Evolutionary conservation across 768 basidiomycete genomes (phyloP).

Genomic region (Kwoniella bestiolae): DNA sequence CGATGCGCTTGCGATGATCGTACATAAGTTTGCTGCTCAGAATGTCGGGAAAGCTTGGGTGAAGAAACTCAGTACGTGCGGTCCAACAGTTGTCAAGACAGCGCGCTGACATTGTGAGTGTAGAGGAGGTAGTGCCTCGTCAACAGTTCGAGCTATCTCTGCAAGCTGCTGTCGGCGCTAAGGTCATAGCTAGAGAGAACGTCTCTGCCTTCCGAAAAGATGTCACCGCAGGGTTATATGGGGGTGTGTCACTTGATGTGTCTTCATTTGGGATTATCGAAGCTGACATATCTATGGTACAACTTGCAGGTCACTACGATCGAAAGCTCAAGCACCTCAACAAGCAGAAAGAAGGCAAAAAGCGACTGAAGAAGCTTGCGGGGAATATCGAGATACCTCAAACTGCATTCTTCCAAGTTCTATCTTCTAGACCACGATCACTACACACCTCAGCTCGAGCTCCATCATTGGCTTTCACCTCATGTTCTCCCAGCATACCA

Average conservation of each 20-base stretch:
- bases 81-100: not conserved
- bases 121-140: slow-evolving; percentile 81
- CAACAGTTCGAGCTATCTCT: slow-evolving; percentile 95
- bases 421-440: slow-evolving; percentile 59
- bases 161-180: slow-evolving; percentile 86
- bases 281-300: not conserved
- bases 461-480: not conserved
- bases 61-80: slow-evolving; percentile 83
- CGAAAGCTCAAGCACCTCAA: slow-evolving; percentile 69
- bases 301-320: slow-evolving; percentile 84
- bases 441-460: slow-evolving; percentile 18
- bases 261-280: slow-evolving; percentile 4
- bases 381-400: slow-evolving; percentile 81
- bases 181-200: slow-evolving; percentile 86
- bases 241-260: slow-evolving; percentile 63
- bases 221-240: slow-evolving; percentile 91
- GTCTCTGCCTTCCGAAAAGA: slow-evolving; percentile 72
- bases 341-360: slow-evolving; percentile 88
- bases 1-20: slow-evolving; percentile 89
- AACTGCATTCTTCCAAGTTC: slow-evolving; percentile 91
- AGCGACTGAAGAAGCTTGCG: slow-evolving; percentile 80
- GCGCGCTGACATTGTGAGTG: not conserved
- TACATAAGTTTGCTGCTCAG: slow-evolving; percentile 79
- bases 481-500: not conserved
- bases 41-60: slow-evolving; percentile 80